These are phyloP conservation scores for Talaromyces amestolkiae DNA, from an alignment of 2,329 filamentous ascomycete species.

Conservation along the genomic window DNA sequence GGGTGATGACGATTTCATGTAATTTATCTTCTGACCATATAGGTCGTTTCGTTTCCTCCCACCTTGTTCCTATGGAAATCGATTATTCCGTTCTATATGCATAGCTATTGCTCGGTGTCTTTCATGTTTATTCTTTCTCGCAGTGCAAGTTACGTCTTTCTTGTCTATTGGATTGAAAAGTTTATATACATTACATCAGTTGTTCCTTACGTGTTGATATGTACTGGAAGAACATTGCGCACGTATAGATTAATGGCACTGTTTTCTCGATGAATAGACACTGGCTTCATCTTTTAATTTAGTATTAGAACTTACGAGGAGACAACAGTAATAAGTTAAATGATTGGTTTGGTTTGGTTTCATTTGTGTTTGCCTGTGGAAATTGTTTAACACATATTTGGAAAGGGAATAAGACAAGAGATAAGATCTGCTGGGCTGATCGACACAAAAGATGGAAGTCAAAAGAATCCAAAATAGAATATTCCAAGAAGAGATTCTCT, in stretches of 20 bases:
- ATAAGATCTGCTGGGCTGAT: slow-evolving; percentile 19
- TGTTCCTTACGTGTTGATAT: not conserved
- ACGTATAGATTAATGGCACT: not conserved
- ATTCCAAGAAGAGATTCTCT: not conserved
- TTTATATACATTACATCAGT: not conserved
- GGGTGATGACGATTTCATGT: slow-evolving; percentile 58
- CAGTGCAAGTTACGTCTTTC: not conserved
- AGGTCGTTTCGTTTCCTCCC: not conserved
- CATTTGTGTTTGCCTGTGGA: not conserved
- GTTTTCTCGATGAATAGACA: not conserved
- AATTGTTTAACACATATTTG: slow-evolving; percentile 10
- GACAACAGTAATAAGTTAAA: not conserved
- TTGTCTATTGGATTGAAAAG: slow-evolving; percentile 1
- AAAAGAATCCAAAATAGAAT: not conserved
- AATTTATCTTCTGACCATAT: slow-evolving; percentile 24
- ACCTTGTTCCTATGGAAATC: too few species aligned
- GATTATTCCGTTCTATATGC: slow-evolving; percentile 7
- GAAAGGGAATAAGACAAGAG: slow-evolving; percentile 24
- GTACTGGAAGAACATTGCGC: not conserved
- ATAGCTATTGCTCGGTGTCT: slow-evolving; percentile 15
- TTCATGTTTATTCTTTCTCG: slow-evolving; percentile 14
- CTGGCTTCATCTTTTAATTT: too few species aligned
- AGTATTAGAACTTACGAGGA: too few species aligned
- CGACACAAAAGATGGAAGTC: not conserved
- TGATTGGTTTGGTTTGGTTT: slow-evolving; percentile 14